These are phyloP conservation scores for Dothidotthia symphoricarpi DNA, from an alignment of 2,329 filamentous ascomycete species.

Conservation along the genomic window DNA sequence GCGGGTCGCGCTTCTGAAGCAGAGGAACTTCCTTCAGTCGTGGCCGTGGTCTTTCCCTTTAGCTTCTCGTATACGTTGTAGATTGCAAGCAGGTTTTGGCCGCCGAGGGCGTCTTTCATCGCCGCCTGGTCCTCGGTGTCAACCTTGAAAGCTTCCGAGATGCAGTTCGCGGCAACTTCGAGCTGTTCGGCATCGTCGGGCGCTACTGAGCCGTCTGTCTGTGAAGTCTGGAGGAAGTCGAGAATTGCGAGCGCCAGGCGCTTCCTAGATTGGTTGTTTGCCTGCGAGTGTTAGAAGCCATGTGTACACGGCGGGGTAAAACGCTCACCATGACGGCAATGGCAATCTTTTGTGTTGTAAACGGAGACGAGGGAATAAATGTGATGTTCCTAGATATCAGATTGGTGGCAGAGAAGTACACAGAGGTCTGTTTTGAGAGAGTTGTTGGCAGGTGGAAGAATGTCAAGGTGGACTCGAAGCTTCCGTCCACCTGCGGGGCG, in stretches of 20 bases:
- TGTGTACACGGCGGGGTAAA: slow-evolving; percentile 13
- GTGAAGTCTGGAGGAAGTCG: slow-evolving; percentile 84
- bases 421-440: slow-evolving; percentile 1
- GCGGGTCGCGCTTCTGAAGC: slow-evolving; percentile 44
- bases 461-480: slow-evolving; percentile 23
- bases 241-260: slow-evolving; percentile 95
- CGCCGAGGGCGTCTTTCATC: slow-evolving; percentile 73
- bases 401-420: slow-evolving; percentile 2
- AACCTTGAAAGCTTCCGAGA: slow-evolving; percentile 92
- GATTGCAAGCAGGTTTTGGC: slow-evolving; percentile 84
- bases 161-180: slow-evolving; percentile 91
- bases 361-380: not conserved
- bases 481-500: slow-evolving; percentile 14
- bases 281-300: slow-evolving; percentile 28
- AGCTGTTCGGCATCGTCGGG: slow-evolving; percentile 89
- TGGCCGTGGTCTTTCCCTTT: slow-evolving; percentile 61
- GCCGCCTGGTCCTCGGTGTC: slow-evolving; percentile 75
- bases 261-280: slow-evolving; percentile 60
- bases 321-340: slow-evolving; percentile 32
- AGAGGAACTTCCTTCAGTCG: slow-evolving; percentile 46
- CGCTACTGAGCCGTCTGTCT: slow-evolving; percentile 83
- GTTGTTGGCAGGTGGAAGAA: slow-evolving; percentile 7
- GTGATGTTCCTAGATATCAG: not conserved
- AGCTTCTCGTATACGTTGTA: slow-evolving; percentile 97
- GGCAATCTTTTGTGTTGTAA: slow-evolving; percentile 1